phyloP scores from a whole-genome alignment of 139 green algal species.

The Auxenochlorella pyrenoidosa region DNA sequence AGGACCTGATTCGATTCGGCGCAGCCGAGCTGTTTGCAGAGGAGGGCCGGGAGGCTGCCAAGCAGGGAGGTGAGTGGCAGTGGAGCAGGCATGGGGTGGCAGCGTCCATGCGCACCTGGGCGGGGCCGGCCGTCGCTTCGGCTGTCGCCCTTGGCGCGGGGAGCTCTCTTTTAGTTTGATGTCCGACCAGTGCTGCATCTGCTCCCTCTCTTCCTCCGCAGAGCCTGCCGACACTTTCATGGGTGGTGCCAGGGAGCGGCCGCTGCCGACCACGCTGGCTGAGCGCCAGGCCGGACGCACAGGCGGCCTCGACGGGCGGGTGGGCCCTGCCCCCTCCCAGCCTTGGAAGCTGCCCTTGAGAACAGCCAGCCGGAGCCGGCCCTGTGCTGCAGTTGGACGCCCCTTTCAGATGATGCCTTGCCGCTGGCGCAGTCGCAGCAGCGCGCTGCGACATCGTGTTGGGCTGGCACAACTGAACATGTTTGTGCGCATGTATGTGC shows the following conservation, averaged over 20 bases:
- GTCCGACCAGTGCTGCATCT: background rate
- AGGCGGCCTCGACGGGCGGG: constrained; percentile 3
- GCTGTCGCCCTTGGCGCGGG: no score
- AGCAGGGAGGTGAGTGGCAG: background rate
- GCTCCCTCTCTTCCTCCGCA: background rate
- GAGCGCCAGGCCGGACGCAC: constrained; percentile 27
- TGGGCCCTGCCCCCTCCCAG: background rate
- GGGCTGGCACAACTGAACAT: no score
- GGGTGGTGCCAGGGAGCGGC: background rate
- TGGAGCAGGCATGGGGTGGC: background rate
- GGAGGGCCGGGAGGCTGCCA: background rate
- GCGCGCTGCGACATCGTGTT: no score
- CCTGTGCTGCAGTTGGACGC: background rate
- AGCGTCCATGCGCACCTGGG: no score
- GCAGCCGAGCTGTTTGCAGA: constrained; percentile 23
- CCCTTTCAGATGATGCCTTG: no score
- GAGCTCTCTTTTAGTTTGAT: background rate
- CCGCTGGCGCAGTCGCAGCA: no score
- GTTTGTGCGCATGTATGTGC: no score
- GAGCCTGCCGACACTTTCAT: background rate
- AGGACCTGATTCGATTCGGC: constrained; percentile 29
- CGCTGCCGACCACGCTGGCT: background rate
- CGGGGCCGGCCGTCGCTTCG: no score
- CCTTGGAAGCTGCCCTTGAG: background rate
- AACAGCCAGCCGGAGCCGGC: background rate